Evolutionary conservation across 2,329 filamentous ascomycete species (phyloP).

Genomic region (Lachnellula willkommii): DNA sequence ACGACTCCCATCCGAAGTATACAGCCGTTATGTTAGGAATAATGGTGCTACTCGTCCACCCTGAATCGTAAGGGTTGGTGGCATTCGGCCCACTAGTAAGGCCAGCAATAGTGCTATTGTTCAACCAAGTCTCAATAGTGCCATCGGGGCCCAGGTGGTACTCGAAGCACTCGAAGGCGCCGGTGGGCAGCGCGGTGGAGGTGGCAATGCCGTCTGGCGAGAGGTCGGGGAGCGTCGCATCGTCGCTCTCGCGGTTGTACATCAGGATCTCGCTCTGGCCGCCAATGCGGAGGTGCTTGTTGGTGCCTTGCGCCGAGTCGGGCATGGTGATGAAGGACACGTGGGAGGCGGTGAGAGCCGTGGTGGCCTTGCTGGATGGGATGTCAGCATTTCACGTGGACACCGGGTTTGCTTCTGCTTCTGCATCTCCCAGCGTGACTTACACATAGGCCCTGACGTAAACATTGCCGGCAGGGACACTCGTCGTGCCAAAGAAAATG

Average conservation of each 20-base stretch:
- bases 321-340: conserved; percentile 61
- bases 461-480: conserved; percentile 50
- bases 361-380: conserved; percentile 46
- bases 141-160: conserved; percentile 55
- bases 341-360: conserved; percentile 53
- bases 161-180: conserved; percentile 54
- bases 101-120: conserved; percentile 45
- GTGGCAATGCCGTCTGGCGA: conserved; percentile 54
- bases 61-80: conserved; percentile 45
- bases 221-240: conserved; percentile 56
- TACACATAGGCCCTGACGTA: conserved; percentile 53
- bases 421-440: conserved; percentile 28
- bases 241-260: conserved; percentile 60
- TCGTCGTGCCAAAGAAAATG: conserved; percentile 55
- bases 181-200: conserved; percentile 46
- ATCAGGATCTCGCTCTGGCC: conserved; percentile 57
- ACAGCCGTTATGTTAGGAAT: conserved; percentile 50
- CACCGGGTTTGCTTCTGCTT: neutral
- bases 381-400: conserved; percentile 21
- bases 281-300: conserved; percentile 58
- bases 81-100: conserved; percentile 39
- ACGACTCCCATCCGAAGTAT: conserved; percentile 61
- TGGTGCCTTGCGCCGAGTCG: conserved; percentile 48
- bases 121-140: conserved; percentile 56
- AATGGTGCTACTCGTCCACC: conserved; percentile 46